Conservation (phyloP, 2,329 filamentous ascomycete species). For the Colletotrichum orbiculare region DNA sequence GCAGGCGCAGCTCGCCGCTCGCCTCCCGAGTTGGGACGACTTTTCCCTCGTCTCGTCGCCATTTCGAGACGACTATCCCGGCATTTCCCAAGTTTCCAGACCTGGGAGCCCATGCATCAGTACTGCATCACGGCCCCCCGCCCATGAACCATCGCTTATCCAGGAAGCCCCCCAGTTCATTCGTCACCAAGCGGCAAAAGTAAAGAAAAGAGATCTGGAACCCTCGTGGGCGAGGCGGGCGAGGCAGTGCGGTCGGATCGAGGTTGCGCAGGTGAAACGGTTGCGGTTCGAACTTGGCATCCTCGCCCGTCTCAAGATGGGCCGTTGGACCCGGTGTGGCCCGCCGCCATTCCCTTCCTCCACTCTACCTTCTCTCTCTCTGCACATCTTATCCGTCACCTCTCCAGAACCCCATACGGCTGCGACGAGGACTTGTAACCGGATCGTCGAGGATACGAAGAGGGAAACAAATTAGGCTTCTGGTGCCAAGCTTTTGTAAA, state of each 20-base stretch:
- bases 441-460: constrained; percentile 10
- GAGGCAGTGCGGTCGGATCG: constrained; percentile 30
- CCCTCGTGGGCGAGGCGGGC: constrained; percentile 17
- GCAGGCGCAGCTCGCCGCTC: not conserved
- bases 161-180: not conserved
- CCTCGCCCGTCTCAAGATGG: constrained; percentile 33
- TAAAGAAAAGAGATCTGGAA: not conserved
- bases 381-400: too few relatives aligned
- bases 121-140: constrained; percentile 3
- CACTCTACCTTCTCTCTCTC: too few relatives aligned
- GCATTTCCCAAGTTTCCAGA: constrained; percentile 26
- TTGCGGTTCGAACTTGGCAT: constrained; percentile 36
- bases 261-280: constrained; percentile 30
- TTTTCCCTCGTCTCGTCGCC: constrained; percentile 3
- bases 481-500: constrained; percentile 24
- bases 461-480: constrained; percentile 29
- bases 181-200: not conserved
- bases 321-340: constrained; percentile 17
- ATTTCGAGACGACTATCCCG: constrained; percentile 7
- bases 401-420: not conserved
- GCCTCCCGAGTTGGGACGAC: constrained; percentile 22
- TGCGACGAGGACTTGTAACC: constrained; percentile 30
- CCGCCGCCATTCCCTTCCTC: too few relatives aligned
- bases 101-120: constrained; percentile 20
- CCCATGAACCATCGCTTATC: not conserved